Evolutionary conservation across 192 early-diverging fungal species (phyloP).

Genomic region (Powellomyces hirtus): DNA sequence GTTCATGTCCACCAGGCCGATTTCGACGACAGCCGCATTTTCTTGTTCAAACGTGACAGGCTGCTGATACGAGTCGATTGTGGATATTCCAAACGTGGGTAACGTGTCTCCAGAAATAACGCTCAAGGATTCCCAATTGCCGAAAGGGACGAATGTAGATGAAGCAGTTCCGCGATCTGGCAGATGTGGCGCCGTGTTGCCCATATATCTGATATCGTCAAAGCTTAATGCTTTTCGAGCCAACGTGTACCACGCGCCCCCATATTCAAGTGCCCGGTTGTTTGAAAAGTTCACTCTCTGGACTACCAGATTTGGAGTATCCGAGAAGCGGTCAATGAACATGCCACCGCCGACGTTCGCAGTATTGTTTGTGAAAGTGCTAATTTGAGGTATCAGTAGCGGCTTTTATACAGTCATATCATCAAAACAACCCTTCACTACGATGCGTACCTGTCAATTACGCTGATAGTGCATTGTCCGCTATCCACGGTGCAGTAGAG

Average conservation of each 20-base stretch:
- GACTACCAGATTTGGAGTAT: background rate
- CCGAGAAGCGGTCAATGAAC: background rate
- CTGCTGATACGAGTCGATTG: conserved; percentile 9
- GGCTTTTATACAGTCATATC: too few species aligned
- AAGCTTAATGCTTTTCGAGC: background rate
- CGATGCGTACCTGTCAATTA: background rate
- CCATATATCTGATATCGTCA: background rate
- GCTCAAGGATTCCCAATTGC: background rate
- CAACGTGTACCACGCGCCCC: background rate
- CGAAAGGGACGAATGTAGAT: background rate
- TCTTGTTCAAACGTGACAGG: background rate
- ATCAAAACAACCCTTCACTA: background rate
- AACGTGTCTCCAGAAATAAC: conserved; percentile 5
- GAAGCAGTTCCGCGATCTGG: conserved; percentile 4
- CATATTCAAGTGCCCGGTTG: background rate
- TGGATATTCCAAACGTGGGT: background rate
- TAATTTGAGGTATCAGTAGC: background rate
- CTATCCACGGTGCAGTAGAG: background rate
- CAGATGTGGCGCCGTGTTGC: conserved; percentile 2
- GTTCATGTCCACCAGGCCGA: background rate
- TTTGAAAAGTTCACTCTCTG: background rate
- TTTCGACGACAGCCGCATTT: background rate
- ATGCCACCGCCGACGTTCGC: background rate
- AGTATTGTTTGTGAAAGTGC: conserved; percentile 10
- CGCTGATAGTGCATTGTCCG: background rate